phyloP scores from a whole-genome alignment of 108 stramenopile genomes.

The Conticribra guillardii region DNA sequence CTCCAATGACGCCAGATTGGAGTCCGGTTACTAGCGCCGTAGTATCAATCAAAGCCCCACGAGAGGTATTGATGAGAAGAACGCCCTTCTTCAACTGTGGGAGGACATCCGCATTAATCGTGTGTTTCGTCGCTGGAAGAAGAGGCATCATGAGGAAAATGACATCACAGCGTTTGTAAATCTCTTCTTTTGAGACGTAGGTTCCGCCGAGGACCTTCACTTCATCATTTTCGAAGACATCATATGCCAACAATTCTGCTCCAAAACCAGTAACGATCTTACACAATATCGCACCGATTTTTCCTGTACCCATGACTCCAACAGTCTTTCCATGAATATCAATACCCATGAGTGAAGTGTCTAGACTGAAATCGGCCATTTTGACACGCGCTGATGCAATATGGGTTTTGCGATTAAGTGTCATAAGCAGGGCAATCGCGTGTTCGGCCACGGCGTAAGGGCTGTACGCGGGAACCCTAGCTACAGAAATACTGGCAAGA shows the following conservation, averaged over 20 bases:
- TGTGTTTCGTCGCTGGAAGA: slow-evolving; percentile 61
- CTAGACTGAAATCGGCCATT: slow-evolving; percentile 82
- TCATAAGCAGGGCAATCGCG: slow-evolving; percentile 79
- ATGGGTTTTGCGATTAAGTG: slow-evolving; percentile 66
- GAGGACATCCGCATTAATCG: slow-evolving; percentile 57
- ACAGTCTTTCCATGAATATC: slow-evolving; percentile 80
- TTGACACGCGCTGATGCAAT: slow-evolving; percentile 64
- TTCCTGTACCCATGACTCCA: slow-evolving; percentile 69
- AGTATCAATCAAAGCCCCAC: slow-evolving; percentile 81
- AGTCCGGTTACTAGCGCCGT: slow-evolving; percentile 64
- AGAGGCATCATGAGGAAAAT: slow-evolving; percentile 82
- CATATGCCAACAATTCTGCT: slow-evolving; percentile 56
- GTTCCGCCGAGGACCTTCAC: slow-evolving; percentile 71
- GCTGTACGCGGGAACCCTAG: slow-evolving; percentile 81
- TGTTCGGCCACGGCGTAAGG: slow-evolving; percentile 88
- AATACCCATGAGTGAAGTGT: slow-evolving; percentile 73
- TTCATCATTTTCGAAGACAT: slow-evolving; percentile 65
- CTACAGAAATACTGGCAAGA: slow-evolving; percentile 67
- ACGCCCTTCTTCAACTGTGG: slow-evolving; percentile 65
- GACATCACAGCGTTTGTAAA: slow-evolving; percentile 67
- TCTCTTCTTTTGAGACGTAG: slow-evolving; percentile 77
- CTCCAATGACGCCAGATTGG: slow-evolving; percentile 63
- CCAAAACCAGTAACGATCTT: slow-evolving; percentile 81
- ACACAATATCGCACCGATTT: slow-evolving; percentile 82
- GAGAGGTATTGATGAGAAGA: slow-evolving; percentile 75